Evolutionary conservation across 495 filamentous ascomycete genomes (phyloP), one percentile per base, ranked within the genome.

Genomic region (Hypoxylon perforatum): DNA sequence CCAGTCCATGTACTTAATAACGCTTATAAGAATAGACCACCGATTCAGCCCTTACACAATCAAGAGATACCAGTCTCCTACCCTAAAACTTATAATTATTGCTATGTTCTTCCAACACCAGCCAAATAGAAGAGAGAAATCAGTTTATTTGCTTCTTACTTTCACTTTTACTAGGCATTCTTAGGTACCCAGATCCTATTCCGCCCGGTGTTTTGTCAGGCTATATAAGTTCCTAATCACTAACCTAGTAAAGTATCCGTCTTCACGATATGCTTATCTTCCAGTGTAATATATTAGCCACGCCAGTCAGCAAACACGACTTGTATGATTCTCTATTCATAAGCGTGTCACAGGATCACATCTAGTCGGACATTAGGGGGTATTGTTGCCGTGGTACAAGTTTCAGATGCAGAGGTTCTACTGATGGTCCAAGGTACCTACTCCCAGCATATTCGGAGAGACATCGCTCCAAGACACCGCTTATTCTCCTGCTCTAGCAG

Each of bases 291-390:
- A 10, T 36, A 17, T 12, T 50, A 2, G 22, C 3, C 33, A 42
- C 42, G 42, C 35, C 1, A 25, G 19, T 14, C 41, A 28, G 38
- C 41, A 7, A 33, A 18, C 21, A 42, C 41, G n/a, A 21, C 49
- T 53, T 19, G 39, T 39, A 42, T 45, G 23, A 44, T 17, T 4
- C 53, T 12, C 48, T 22, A 25, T 44, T 54, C 54, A 53, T 58
- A 48, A 61, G 21, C 42, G 45, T 63, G 33, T 41, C 44, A 59
- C 59, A 30, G 5, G 3, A 44, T 36, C 23, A 38, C 15, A 36
- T 22, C 14, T 47, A 18, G 18, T 49, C 58, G 58, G 64, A 57
- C 39, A 67, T 67, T 67, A 62, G 57, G 63, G 48, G 25, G 25
- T 56, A 57, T 57, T 30, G 49, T 48, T 22, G 22, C n/a, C 21